A percentile compares a stretch with the other conserved stretches of the same genome.
These are phyloP conservation scores for Boechera stricta DNA, from an alignment of 345 rosid species.

Conservation along the genomic window DNA sequence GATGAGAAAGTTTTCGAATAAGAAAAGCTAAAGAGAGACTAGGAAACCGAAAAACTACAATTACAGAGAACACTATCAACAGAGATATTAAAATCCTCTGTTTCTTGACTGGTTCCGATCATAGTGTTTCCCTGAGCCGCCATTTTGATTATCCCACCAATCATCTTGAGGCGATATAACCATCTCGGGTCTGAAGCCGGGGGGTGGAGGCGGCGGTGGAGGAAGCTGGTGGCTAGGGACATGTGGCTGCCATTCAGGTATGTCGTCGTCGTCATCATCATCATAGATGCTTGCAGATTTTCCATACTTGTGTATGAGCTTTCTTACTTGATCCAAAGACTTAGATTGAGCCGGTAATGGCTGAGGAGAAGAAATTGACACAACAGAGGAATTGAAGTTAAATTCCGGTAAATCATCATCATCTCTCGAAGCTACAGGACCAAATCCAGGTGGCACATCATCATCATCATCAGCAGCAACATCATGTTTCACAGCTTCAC, in stretches of 20 bases:
- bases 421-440: conserved; percentile 62
- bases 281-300: conserved; percentile 54
- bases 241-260: conserved; percentile 96
- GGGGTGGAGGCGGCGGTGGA: conserved; percentile 39
- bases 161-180: conserved; percentile 36
- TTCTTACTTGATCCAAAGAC: conserved; percentile 64
- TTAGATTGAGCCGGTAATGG: conserved; percentile 35
- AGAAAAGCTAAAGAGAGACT: conserved; percentile 23
- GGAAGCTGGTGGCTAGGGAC: conserved; percentile 39
- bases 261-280: conserved; percentile 75
- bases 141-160: conserved; percentile 40
- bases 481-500: conserved; percentile 24
- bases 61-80: conserved; percentile 33
- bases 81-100: conserved; percentile 38
- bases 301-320: conserved; percentile 90
- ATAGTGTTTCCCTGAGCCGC: conserved; percentile 37
- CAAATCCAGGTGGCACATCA: conserved; percentile 96
- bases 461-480: conserved; percentile 42
- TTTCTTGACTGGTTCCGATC: conserved; percentile 40
- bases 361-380: conserved; percentile 33
- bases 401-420: conserved; percentile 97
- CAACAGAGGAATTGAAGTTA: conserved; percentile 49
- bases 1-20: background rate
- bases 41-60: conserved; percentile 26
- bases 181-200: conserved; percentile 35